phyloP scores from a whole-genome alignment of 2,329 filamentous ascomycete genomes.

The Fusarium subtropicale region DNA sequence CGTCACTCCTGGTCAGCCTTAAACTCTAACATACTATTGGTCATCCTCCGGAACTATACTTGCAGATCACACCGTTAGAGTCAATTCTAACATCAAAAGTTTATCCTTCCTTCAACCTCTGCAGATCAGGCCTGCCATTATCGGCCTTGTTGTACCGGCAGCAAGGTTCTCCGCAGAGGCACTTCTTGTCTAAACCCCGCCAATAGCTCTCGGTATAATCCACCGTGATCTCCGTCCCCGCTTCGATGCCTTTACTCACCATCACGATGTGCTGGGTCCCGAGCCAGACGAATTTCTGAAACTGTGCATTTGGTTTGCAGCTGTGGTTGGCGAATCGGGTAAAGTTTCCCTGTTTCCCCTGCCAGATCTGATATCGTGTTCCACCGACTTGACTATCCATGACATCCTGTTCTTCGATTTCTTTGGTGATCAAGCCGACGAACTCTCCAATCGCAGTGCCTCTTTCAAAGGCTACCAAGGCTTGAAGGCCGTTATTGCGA shows the following conservation, averaged over 20 bases:
- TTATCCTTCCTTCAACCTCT: not conserved
- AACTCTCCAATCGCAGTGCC: conserved; percentile 1
- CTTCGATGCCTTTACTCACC: conserved; percentile 1
- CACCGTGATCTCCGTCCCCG: conserved; percentile 3
- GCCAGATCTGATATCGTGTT: not conserved
- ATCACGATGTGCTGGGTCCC: not conserved
- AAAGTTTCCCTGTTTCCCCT: not conserved
- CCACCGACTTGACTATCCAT: not conserved
- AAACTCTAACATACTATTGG: not conserved
- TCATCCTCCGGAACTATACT: not conserved
- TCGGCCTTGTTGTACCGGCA: not conserved
- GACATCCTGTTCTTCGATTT: not conserved
- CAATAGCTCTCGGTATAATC: conserved; percentile 4
- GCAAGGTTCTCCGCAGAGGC: conserved; percentile 1
- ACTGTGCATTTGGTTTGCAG: conserved; percentile 3
- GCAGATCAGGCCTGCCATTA: not conserved
- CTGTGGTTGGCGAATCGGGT: not conserved
- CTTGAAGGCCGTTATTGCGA: conserved; percentile 6
- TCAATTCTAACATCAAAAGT: not conserved
- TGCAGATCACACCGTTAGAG: not conserved
- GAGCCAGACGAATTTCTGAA: conserved; percentile 1
- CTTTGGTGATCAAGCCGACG: not conserved
- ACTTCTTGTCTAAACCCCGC: not conserved
- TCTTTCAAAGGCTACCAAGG: not conserved
- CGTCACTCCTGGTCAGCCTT: not conserved